phyloP scores from a whole-genome alignment of 371 early-diverging fungal genomes.

The Funneliformis caledonium region DNA sequence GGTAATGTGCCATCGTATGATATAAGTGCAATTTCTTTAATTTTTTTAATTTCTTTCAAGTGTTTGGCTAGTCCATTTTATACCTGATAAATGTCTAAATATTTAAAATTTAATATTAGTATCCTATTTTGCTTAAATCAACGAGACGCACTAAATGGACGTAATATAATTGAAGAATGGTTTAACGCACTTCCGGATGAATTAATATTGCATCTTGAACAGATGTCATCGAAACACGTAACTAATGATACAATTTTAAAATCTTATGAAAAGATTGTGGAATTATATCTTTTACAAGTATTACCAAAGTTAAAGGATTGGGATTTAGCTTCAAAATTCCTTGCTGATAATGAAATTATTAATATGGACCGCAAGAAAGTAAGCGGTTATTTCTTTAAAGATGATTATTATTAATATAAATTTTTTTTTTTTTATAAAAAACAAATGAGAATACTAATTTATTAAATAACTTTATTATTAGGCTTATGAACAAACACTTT shows the following conservation, averaged over 20 bases:
- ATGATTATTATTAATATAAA: neutral
- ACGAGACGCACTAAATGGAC: constrained; percentile 10
- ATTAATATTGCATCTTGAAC: constrained; percentile 1
- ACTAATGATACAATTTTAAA: constrained; percentile 29
- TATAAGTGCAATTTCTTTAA: neutral
- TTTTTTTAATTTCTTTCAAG: neutral
- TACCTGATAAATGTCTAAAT: neutral
- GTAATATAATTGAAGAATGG: constrained; percentile 33
- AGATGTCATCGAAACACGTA: neutral
- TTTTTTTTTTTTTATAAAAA: neutral
- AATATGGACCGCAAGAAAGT: constrained; percentile 49
- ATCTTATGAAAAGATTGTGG: constrained; percentile 57
- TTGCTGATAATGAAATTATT: constrained; percentile 51
- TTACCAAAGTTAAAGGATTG: constrained; percentile 54
- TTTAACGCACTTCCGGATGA: constrained; percentile 5
- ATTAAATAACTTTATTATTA: neutral
- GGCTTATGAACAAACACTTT: constrained; percentile 17
- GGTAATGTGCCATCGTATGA: constrained; percentile 4
- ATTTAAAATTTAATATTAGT: neutral
- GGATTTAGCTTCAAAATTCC: constrained; percentile 49
- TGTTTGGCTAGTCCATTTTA: neutral
- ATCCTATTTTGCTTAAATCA: constrained; percentile 35
- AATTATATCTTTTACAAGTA: constrained; percentile 55
- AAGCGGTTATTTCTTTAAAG: neutral
- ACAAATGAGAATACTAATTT: neutral